Conservation (phyloP, 2,329 filamentous ascomycete species). For the Colletotrichum siamense region DNA sequence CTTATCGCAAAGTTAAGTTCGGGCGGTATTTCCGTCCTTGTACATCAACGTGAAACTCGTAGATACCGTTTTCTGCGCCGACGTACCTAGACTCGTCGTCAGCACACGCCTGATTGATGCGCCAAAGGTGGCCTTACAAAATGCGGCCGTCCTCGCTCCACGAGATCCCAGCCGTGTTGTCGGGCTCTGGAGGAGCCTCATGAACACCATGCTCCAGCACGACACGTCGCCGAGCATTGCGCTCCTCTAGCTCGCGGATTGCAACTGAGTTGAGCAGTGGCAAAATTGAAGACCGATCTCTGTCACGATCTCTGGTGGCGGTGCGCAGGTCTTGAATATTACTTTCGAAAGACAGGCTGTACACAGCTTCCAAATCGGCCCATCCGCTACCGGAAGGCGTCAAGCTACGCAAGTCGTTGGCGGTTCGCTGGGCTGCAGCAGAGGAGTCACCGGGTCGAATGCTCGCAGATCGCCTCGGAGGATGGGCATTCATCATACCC, state of each 20-base stretch:
- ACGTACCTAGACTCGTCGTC: constrained; percentile 55
- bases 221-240: constrained; percentile 28
- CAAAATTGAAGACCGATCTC: constrained; percentile 40
- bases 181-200: constrained; percentile 51
- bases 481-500: neutral
- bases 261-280: constrained; percentile 42
- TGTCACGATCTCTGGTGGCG: constrained; percentile 33
- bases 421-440: neutral
- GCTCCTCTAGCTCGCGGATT: constrained; percentile 33
- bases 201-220: constrained; percentile 43
- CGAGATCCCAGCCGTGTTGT: constrained; percentile 65
- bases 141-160: constrained; percentile 67
- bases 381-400: constrained; percentile 32
- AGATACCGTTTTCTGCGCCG: constrained; percentile 75
- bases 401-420: neutral
- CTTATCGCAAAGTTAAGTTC: constrained; percentile 57
- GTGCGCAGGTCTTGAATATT: constrained; percentile 30
- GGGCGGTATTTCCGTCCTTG: constrained; percentile 65
- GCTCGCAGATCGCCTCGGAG: constrained; percentile 6
- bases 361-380: constrained; percentile 48
- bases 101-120: neutral
- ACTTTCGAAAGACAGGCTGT: constrained; percentile 38
- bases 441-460: constrained; percentile 1
- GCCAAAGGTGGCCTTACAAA: constrained; percentile 50
- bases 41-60: constrained; percentile 73